Evolutionary conservation across 2,329 filamentous ascomycete species (phyloP), one percentile per base, ranked within the genome.

Genomic region (Cercospora sp.): DNA sequence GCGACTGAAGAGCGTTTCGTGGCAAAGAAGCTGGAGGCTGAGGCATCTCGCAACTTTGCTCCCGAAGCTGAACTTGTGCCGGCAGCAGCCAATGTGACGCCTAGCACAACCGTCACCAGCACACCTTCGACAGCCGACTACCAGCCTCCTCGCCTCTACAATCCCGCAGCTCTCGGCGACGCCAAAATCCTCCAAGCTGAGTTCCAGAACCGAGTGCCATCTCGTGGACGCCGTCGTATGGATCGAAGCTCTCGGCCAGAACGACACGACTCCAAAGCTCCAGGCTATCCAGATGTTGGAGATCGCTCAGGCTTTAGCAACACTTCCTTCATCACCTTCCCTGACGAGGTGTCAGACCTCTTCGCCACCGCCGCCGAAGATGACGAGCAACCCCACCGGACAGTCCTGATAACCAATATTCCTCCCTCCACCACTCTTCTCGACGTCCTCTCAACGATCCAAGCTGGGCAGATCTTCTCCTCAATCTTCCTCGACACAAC

Each of bases 371-470:
- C 42, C 2, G 45, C 53, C 23, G 45, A 55, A 23, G 39, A 26
- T 16, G 63, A 70, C 18, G 63, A 12, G 1, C 26, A 63, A 26
- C 51, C 65, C 3, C 58, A 64, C 20, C 72, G 73, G 2, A 73
- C 72, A 1, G 71, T 76, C 6, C 58, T 73, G 30, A 70, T 77
- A 45, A 69, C 42, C 53, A 69, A 70, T 60, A 68, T 77, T 33
- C 69, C 74, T 2, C 16, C 67, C 1, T 64, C 60, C 18, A 71
- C 68, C 20, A 67, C 65, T 1, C 65, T 76, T 9, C 53, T 68
- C 51, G 64, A 72, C 3, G 64, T 76, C 13, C 70, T 76, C 23
- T 67, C 71, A n/a, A 66, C 64, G 5, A 64, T 76, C 62, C 57
- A 39, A 12, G 63, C 63, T n/a, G 72, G 73, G 31, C 67, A 57